A percentile compares a stretch with the other conserved stretches of the same genome.
Conservation (phyloP, 441 rosid species). For the Croton setiger region DNA sequence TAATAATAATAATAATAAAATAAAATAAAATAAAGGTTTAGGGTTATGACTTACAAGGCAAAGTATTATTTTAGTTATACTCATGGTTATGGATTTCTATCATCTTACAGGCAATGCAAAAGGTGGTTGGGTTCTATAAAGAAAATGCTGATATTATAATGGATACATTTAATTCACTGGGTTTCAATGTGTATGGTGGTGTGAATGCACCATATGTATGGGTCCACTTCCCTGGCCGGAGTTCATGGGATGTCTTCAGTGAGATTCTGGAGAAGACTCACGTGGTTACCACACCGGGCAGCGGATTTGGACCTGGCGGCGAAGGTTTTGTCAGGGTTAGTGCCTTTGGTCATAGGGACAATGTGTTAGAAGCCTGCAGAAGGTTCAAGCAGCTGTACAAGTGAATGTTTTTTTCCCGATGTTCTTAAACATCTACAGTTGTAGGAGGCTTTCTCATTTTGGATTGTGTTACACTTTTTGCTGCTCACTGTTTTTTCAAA, state of each 20-base stretch:
- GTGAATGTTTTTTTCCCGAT: constrained; percentile 27
- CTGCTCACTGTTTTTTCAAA: too few relatives aligned
- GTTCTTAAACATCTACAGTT: too few relatives aligned
- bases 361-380: constrained; percentile 87
- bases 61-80: neutral
- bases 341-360: constrained; percentile 91
- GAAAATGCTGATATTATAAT: constrained; percentile 75
- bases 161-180: constrained; percentile 79
- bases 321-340: constrained; percentile 94
- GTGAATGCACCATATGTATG: constrained; percentile 89
- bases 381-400: constrained; percentile 94
- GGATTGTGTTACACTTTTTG: too few relatives aligned
- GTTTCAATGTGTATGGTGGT: constrained; percentile 82
- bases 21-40: too few relatives aligned
- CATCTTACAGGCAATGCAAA: constrained; percentile 69
- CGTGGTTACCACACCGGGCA: constrained; percentile 92
- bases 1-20: too few relatives aligned
- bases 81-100: neutral
- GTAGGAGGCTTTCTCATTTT: too few relatives aligned
- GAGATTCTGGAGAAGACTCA: constrained; percentile 95
- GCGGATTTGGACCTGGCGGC: constrained; percentile 97
- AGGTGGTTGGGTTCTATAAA: constrained; percentile 88
- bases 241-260: constrained; percentile 93
- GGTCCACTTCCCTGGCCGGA: constrained; percentile 92
- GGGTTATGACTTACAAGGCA: too few relatives aligned